Evolutionary conservation across 257 asterid species (phyloP), one percentile per base, ranked within the genome.

Genomic region (Primulina huaijiensis): DNA sequence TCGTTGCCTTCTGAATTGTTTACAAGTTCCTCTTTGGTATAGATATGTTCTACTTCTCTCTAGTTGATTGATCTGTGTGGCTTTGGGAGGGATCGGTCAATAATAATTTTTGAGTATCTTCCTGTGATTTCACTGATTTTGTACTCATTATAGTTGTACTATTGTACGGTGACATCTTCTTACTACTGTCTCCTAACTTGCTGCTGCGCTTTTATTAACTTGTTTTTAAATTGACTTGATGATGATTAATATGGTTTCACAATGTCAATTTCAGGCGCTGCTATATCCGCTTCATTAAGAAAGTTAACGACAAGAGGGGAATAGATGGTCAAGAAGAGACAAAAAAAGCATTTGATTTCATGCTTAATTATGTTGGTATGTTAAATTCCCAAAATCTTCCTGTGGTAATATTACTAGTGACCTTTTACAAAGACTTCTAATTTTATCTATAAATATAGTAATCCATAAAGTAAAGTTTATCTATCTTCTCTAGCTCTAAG

Each of bases 1-100:
- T 76, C 97, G 99, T 40, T 94, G 99, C 81, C 88, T 94, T 74
- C 82, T 91, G 78, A 88, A 78, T 79, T 91, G 97, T 83, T 76
- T 88, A 78, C 95, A 91, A 75, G 87, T 91, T 77, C 95, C 99
- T 79, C 92, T 94, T 50, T 94, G 97, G 99, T 89, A 89, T 56
- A 58, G 60, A 55, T 46, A 20, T 29, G 33, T 37, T 27, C 50
- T 16, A 0, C 31, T 72, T 73, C 19, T 46, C 37, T 52, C 25
- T 52, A 14, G 17, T 59, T 65, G 72, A n/a, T 57, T 46, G 76
- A 40, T 71, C 35, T 20, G 14, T 60, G 63, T 55, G 68, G 62
- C 37, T 10, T 30, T 66, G 29, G 67, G 69, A 59, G 37, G 67
- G 46, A 40, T n/a, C 30, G 10, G 52, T 46, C 20, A 1, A 3